These are phyloP conservation scores for Lactarius evosmus DNA, from an alignment of 768 basidiomycete genomes.

Conservation along the genomic window DNA sequence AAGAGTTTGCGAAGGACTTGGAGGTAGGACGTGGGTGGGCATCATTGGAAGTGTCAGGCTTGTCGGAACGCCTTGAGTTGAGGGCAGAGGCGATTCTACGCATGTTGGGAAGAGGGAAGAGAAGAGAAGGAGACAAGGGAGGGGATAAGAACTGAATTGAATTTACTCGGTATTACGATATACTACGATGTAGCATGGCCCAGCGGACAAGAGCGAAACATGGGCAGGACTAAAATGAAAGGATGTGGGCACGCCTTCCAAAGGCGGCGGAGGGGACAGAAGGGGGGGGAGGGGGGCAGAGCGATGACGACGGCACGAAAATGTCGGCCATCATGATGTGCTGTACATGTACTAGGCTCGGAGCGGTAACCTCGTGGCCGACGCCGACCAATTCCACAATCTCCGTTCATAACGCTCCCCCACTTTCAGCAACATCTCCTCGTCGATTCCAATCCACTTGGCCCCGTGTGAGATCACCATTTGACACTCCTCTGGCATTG, in stretches of 20 bases:
- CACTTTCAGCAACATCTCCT: slow-evolving; percentile 50
- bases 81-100: slow-evolving; percentile 62
- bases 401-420: slow-evolving; percentile 68
- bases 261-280: slow-evolving; percentile 3
- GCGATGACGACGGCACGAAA: background rate
- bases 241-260: slow-evolving; percentile 1
- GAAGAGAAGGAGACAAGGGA: slow-evolving; percentile 1
- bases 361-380: background rate
- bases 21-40: slow-evolving; percentile 34
- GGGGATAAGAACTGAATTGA: background rate
- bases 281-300: slow-evolving; percentile 1
- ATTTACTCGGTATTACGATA: background rate
- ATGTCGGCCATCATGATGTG: background rate
- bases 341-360: background rate
- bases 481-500: slow-evolving; percentile 49
- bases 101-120: slow-evolving; percentile 39
- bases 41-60: slow-evolving; percentile 31
- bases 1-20: slow-evolving; percentile 9
- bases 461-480: slow-evolving; percentile 51
- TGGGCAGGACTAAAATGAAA: slow-evolving; percentile 5
- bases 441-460: slow-evolving; percentile 52
- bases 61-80: slow-evolving; percentile 38
- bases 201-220: slow-evolving; percentile 8
- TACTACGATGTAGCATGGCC: slow-evolving; percentile 16
- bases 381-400: slow-evolving; percentile 49